phyloP scores from a whole-genome alignment of 495 filamentous ascomycete species.

The Penicillium atrosanguineum region DNA sequence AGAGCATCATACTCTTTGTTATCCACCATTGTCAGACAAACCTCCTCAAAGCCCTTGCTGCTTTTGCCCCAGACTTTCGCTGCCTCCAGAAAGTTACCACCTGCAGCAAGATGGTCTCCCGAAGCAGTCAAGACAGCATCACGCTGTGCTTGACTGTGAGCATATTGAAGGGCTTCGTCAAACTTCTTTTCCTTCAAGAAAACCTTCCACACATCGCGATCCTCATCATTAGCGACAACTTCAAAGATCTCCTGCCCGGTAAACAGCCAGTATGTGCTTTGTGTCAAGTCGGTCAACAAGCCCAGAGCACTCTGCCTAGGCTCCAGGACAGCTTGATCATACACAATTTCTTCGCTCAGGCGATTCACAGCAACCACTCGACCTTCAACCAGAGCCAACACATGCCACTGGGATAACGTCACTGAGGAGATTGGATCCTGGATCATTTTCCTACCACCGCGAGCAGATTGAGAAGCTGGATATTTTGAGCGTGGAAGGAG shows the following conservation, averaged over 20 bases:
- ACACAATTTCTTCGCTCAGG: conserved; percentile 78
- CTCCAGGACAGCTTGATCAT: conserved; percentile 83
- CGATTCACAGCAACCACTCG: conserved; percentile 80
- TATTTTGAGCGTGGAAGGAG: conserved; percentile 71
- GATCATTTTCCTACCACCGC: conserved; percentile 60
- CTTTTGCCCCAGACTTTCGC: conserved; percentile 90
- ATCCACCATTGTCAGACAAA: conserved; percentile 87
- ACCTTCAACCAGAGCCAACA: conserved; percentile 79
- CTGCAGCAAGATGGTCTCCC: conserved; percentile 79
- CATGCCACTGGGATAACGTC: conserved; percentile 87
- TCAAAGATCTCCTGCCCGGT: conserved; percentile 88
- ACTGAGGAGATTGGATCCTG: conserved; percentile 75
- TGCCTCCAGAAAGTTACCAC: conserved; percentile 78
- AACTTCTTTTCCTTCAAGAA: conserved; percentile 83
- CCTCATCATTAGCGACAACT: conserved; percentile 84
- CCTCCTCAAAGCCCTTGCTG: conserved; percentile 94
- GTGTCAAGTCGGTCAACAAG: conserved; percentile 80
- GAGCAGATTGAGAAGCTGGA: conserved; percentile 60
- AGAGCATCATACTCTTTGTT: conserved; percentile 86
- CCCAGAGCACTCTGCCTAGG: conserved; percentile 73
- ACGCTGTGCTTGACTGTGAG: conserved; percentile 67
- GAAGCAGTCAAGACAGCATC: conserved; percentile 87
- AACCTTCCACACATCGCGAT: conserved; percentile 90
- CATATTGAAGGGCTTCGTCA: conserved; percentile 80
- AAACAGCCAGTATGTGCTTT: conserved; percentile 96